Conservation (phyloP, 2,329 filamentous ascomycete species). For the Diaporthe helianthi region DNA sequence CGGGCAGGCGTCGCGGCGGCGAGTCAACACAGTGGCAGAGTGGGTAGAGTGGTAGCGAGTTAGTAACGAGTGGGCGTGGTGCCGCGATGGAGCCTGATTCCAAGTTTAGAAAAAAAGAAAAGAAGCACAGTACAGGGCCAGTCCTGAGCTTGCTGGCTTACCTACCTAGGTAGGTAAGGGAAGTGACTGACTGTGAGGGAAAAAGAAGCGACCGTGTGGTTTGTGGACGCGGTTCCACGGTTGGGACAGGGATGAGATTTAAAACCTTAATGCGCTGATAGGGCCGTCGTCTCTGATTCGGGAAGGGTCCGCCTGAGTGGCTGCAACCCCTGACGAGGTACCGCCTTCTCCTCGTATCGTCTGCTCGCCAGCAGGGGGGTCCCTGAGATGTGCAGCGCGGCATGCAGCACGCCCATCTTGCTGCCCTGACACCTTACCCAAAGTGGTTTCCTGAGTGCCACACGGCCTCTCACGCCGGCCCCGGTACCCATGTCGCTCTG, state of each 20-base stretch:
- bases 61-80: neutral
- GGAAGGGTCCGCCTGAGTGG: slow-evolving; percentile 26
- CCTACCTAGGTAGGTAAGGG: too few species aligned
- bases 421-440: slow-evolving; percentile 33
- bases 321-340: slow-evolving; percentile 14
- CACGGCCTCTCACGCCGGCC: slow-evolving; percentile 5
- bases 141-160: too few species aligned
- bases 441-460: slow-evolving; percentile 8
- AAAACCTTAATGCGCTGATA: slow-evolving; percentile 35
- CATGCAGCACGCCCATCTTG: slow-evolving; percentile 8
- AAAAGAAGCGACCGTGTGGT: neutral
- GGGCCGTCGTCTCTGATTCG: slow-evolving; percentile 19
- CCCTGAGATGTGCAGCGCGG: slow-evolving; percentile 6
- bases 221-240: slow-evolving; percentile 8
- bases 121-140: neutral
- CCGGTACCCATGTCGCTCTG: neutral
- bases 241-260: slow-evolving; percentile 17
- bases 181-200: too few species aligned
- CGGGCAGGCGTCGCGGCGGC: neutral
- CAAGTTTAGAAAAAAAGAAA: slow-evolving; percentile 22
- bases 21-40: slow-evolving; percentile 17
- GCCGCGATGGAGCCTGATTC: slow-evolving; percentile 27
- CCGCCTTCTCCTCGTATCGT: slow-evolving; percentile 28
- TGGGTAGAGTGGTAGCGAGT: neutral
- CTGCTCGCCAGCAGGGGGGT: slow-evolving; percentile 7